Percentiles rank a stretch among this genome's conserved stretches.
Conservation (phyloP, 2,329 filamentous ascomycete genomes). For the Talaromyces sp. region DNA sequence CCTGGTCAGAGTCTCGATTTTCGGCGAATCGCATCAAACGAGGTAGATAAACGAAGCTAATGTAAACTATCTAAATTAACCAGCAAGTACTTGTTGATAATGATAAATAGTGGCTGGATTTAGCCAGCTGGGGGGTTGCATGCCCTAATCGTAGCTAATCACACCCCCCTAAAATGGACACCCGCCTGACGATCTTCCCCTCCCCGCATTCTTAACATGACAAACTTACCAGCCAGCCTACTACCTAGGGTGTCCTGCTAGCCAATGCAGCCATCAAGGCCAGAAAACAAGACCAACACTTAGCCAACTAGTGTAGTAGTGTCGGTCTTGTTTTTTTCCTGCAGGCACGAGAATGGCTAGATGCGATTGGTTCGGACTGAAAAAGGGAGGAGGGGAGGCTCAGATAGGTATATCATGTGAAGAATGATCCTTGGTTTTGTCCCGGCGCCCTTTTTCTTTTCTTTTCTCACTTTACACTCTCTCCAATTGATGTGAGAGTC, state of each 20-base stretch:
- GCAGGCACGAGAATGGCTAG: not conserved
- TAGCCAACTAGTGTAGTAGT: not conserved
- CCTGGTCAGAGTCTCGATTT: not conserved
- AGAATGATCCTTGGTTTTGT: not conserved
- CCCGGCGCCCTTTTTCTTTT: not conserved
- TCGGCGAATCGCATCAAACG: not conserved
- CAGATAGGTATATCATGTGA: not conserved
- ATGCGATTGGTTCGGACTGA: not conserved
- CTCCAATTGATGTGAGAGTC: not conserved
- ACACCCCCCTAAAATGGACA: not conserved
- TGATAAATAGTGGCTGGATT: not conserved
- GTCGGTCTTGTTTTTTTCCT: not conserved
- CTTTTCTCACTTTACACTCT: not conserved
- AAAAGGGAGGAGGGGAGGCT: not conserved
- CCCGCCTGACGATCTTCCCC: conserved; percentile 12
- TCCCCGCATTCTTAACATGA: conserved; percentile 14
- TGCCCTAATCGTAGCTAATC: not conserved
- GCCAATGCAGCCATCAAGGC: not conserved
- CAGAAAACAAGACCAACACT: not conserved
- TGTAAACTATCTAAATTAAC: not conserved
- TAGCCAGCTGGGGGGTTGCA: not conserved
- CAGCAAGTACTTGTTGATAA: not conserved
- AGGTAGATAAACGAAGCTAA: not conserved
- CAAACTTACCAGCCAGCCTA: not conserved
- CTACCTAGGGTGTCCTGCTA: not conserved